These are phyloP conservation scores for Lyophyllum atratum DNA, from an alignment of 768 basidiomycete species.

Conservation along the genomic window DNA sequence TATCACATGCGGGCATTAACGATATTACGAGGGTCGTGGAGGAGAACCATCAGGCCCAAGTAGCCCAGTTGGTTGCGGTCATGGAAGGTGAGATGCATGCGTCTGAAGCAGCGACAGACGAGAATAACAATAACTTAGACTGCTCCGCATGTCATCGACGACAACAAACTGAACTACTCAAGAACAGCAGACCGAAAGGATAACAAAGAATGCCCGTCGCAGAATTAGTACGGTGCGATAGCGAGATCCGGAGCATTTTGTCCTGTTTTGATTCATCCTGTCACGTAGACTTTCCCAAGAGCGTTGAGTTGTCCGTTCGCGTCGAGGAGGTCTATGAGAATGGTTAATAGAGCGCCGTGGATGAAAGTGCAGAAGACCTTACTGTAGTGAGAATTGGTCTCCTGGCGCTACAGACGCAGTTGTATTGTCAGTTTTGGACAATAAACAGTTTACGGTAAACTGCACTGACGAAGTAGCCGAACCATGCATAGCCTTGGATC, in stretches of 20 bases:
- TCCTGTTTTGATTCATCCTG: conserved; percentile 1
- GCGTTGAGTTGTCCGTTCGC: conserved; percentile 22
- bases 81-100: conserved; percentile 10
- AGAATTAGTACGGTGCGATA: too few species aligned
- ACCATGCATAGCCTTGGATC: conserved; percentile 53
- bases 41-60: conserved; percentile 9
- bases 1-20: conserved; percentile 10
- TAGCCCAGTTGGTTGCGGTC: conserved; percentile 9
- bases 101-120: not conserved
- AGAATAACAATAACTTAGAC: conserved; percentile 4
- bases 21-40: conserved; percentile 12
- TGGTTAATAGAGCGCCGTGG: not conserved
- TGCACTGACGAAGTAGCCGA: conserved; percentile 32
- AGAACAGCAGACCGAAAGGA: not conserved
- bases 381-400: conserved; percentile 23
- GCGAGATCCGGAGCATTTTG: not conserved
- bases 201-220: too few species aligned
- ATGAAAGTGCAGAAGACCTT: not conserved
- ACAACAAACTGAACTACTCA: not conserved
- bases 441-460: not conserved
- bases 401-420: conserved; percentile 16
- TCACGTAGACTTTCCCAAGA: conserved; percentile 21
- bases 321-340: conserved; percentile 19
- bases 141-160: conserved; percentile 6
- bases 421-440: not conserved